Conservation (phyloP, 108 stramenopile species). For the Fragilaria crotonensis region DNA sequence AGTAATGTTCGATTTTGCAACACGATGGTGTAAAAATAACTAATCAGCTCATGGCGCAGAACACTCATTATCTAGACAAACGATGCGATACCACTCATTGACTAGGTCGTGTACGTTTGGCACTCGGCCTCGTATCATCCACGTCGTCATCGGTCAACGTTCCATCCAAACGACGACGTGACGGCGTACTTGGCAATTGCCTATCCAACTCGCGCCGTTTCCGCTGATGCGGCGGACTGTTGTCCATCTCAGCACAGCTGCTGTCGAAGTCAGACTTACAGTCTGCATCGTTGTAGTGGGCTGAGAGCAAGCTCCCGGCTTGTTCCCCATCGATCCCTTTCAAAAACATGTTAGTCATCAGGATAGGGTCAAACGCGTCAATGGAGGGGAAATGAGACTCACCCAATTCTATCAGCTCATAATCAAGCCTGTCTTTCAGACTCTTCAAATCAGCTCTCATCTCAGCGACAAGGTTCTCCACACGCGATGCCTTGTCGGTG, state of each 20-base stretch:
- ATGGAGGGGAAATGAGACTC: not conserved
- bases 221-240: not conserved
- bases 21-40: no score
- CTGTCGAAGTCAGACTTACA: not conserved
- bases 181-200: no score
- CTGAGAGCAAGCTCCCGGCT: not conserved
- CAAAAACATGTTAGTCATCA: not conserved
- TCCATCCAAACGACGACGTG: not conserved
- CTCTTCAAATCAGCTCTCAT: constrained; percentile 73
- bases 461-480: constrained; percentile 58
- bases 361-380: not conserved
- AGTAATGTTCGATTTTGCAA: no score
- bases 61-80: no score
- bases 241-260: not conserved
- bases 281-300: not conserved
- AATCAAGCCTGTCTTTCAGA: constrained; percentile 53
- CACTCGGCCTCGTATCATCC: not conserved
- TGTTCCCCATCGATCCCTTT: not conserved
- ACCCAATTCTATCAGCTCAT: constrained; percentile 63
- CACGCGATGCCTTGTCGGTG: constrained; percentile 43
- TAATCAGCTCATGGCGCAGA: no score
- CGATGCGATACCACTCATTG: no score
- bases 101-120: not conserved
- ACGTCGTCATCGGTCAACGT: not conserved
- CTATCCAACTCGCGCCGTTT: not conserved